Percentiles rank a stretch among this genome's conserved stretches.
phyloP scores from a whole-genome alignment of 164 flowering plant species.

The Vitis rupestris region DNA sequence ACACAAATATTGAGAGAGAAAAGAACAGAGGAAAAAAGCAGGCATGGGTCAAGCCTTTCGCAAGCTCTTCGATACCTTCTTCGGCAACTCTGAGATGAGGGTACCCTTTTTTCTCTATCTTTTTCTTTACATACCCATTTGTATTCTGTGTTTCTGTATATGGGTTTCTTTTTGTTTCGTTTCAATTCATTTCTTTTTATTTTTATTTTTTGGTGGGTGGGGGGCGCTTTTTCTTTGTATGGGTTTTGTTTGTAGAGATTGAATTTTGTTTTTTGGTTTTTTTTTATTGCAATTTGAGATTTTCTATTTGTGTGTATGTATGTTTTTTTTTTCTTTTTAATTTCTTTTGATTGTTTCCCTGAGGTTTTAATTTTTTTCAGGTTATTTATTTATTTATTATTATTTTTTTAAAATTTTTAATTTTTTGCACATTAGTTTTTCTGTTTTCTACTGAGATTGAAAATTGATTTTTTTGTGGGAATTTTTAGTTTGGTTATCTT shows the following conservation, averaged over 20 bases:
- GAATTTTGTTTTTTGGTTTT: neutral
- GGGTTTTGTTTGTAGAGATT: too few relatives aligned
- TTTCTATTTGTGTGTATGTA: neutral
- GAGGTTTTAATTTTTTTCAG: neutral
- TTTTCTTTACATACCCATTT: neutral
- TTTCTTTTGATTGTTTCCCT: neutral
- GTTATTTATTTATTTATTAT: too few relatives aligned
- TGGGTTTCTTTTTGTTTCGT: neutral
- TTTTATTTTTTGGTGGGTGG: neutral
- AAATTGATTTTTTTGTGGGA: too few relatives aligned
- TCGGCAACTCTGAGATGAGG: constrained; percentile 94
- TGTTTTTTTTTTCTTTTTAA: too few relatives aligned
- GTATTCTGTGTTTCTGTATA: neutral
- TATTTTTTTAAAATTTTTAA: too few relatives aligned
- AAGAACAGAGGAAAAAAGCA: neutral
- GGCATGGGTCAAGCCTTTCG: constrained; percentile 93
- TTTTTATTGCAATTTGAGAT: neutral
- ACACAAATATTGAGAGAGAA: too few relatives aligned
- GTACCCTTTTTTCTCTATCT: constrained; percentile 34
- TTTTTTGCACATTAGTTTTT: too few relatives aligned
- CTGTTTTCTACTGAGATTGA: too few relatives aligned
- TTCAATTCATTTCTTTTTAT: neutral
- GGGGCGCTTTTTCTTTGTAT: too few relatives aligned
- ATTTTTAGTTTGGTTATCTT: too few relatives aligned
- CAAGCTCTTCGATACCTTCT: constrained; percentile 93